Conservation (phyloP, 768 basidiomycete genomes). For the Kondoa malvinella region DNA sequence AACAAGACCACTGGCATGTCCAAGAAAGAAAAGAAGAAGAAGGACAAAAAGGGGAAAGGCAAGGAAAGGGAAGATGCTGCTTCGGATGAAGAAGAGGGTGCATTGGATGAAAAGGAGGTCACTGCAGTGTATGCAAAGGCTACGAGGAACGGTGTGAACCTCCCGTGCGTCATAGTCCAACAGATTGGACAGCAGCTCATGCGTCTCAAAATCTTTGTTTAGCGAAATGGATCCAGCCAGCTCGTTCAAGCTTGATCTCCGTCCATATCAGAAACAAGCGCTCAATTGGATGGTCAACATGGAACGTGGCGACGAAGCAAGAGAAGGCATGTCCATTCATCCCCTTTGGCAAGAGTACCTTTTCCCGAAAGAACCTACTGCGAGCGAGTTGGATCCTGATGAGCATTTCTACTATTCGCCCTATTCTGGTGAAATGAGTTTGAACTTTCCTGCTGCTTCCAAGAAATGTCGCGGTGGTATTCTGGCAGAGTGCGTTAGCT, state of each 20-base stretch:
- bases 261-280: constrained; percentile 88
- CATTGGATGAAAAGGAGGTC: constrained; percentile 15
- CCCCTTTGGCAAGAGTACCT: constrained; percentile 87
- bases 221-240: constrained; percentile 32
- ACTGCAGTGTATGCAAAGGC: constrained; percentile 42
- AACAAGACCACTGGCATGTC: not conserved
- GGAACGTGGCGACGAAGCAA: constrained; percentile 54
- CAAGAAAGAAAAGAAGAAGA: not conserved
- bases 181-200: not conserved
- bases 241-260: constrained; percentile 42
- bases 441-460: constrained; percentile 67
- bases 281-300: constrained; percentile 82
- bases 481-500: constrained; percentile 48
- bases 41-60: not conserved
- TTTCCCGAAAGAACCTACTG: constrained; percentile 45
- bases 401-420: constrained; percentile 72
- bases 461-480: constrained; percentile 69
- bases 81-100: constrained; percentile 3
- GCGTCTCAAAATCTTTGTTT: constrained; percentile 21
- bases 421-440: constrained; percentile 63
- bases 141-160: constrained; percentile 54
- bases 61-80: not conserved
- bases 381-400: constrained; percentile 71
- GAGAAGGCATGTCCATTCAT: constrained; percentile 62
- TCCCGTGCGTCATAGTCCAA: constrained; percentile 34